A percentile compares a stretch with the other conserved stretches of the same genome.
phyloP scores from a whole-genome alignment of 1,284 basidiomycete species.

The Pseudozyma thailandica region DNA sequence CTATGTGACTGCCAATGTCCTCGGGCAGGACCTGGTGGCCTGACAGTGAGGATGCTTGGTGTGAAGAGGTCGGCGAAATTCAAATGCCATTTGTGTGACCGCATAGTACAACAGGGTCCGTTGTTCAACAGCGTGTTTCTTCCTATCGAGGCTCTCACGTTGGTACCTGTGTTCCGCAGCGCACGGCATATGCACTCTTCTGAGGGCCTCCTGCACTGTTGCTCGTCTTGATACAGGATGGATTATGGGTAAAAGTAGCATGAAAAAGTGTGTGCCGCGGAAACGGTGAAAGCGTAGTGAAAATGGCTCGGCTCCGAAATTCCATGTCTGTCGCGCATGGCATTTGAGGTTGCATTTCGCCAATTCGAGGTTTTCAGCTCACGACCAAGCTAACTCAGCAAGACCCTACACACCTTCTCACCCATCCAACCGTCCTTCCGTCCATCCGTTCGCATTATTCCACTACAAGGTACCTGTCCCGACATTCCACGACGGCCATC shows the following conservation, averaged over 20 bases:
- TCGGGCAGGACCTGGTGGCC: too few relatives aligned
- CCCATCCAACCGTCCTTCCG: constrained; percentile 12
- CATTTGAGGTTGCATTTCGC: constrained; percentile 6
- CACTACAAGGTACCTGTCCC: too few relatives aligned
- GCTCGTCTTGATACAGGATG: not conserved
- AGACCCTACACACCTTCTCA: constrained; percentile 9
- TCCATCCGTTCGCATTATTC: not conserved
- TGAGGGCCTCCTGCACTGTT: not conserved
- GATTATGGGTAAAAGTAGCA: too few relatives aligned
- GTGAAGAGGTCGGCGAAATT: too few relatives aligned
- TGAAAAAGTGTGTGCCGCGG: not conserved
- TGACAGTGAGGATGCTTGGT: too few relatives aligned
- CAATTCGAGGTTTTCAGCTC: constrained; percentile 32
- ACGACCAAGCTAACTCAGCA: not conserved
- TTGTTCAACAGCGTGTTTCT: too few relatives aligned
- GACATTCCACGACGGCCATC: too few relatives aligned
- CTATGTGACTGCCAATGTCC: too few relatives aligned
- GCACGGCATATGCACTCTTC: too few relatives aligned
- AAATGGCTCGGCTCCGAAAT: constrained; percentile 28
- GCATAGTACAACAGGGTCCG: not conserved
- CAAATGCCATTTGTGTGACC: not conserved
- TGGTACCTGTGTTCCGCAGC: too few relatives aligned
- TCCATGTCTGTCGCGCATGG: constrained; percentile 15
- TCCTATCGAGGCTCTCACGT: too few relatives aligned
- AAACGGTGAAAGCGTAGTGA: not conserved